phyloP scores from a whole-genome alignment of 2,329 filamentous ascomycete genomes.

The Raffaelea ambrosiae region DNA sequence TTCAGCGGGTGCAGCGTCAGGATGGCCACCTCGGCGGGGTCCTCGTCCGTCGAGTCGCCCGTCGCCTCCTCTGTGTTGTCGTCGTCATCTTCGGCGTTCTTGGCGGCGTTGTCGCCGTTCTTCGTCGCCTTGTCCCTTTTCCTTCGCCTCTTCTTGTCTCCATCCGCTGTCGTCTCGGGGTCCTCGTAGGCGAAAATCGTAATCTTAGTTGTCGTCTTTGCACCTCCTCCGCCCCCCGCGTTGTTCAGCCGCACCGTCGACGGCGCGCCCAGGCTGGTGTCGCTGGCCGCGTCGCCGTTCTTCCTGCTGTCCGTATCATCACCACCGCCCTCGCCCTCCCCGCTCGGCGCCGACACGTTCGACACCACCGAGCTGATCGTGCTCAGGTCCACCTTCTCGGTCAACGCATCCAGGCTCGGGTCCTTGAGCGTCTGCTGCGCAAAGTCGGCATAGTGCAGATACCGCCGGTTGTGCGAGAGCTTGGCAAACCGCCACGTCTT shows the following conservation, averaged over 20 bases:
- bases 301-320: constrained; percentile 6
- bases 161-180: constrained; percentile 24
- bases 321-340: constrained; percentile 32
- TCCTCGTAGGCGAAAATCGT: constrained; percentile 71
- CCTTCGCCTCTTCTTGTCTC: no score
- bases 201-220: constrained; percentile 67
- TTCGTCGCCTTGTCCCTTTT: no score
- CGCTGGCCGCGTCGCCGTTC: constrained; percentile 20
- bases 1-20: constrained; percentile 75
- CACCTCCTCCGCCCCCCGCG: constrained; percentile 8
- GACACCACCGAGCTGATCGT: constrained; percentile 89
- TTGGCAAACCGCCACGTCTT: constrained; percentile 73
- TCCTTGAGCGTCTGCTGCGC: constrained; percentile 52
- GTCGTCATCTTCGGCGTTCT: constrained; percentile 4
- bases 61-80: background rate
- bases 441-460: constrained; percentile 86
- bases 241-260: constrained; percentile 30
- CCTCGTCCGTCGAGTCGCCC: no score
- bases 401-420: constrained; percentile 64
- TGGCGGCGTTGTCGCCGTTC: constrained; percentile 16
- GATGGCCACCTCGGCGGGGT: constrained; percentile 54
- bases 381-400: constrained; percentile 77
- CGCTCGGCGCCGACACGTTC: constrained; percentile 66
- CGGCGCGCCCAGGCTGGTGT: constrained; percentile 23
- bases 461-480: constrained; percentile 83